These are phyloP conservation scores for Agaricus blazei DNA, from an alignment of 768 basidiomycete genomes.

Conservation along the genomic window DNA sequence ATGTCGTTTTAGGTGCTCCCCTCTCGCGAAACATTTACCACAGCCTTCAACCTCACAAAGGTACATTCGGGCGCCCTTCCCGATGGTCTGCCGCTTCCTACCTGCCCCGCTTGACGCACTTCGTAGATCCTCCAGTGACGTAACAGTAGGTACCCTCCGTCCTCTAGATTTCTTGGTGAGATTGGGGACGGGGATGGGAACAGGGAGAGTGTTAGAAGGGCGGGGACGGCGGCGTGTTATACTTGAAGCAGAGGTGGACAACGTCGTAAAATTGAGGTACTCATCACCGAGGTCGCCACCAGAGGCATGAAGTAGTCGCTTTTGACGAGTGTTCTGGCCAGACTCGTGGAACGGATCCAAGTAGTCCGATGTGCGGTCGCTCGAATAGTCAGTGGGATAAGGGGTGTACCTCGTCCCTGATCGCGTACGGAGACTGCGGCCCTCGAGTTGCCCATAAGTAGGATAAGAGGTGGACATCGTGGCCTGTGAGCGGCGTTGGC, in stretches of 20 bases:
- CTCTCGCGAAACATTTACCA: constrained; percentile 82
- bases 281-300: not conserved
- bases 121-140: constrained; percentile 29
- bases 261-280: constrained; percentile 4
- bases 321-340: not conserved
- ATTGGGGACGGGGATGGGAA: constrained; percentile 63
- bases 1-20: constrained; percentile 89
- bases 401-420: constrained; percentile 20
- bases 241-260: constrained; percentile 9
- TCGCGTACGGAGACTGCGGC: constrained; percentile 22
- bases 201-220: constrained; percentile 31
- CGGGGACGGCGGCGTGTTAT: constrained; percentile 16
- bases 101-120: constrained; percentile 28
- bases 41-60: constrained; percentile 78
- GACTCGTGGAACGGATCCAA: constrained; percentile 2
- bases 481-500: constrained; percentile 11
- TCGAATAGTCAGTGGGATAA: constrained; percentile 15
- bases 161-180: constrained; percentile 71
- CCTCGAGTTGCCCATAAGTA: constrained; percentile 3
- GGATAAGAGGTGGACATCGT: constrained; percentile 10
- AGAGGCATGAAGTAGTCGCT: constrained; percentile 3
- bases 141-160: constrained; percentile 54
- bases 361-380: not conserved
- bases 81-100: constrained; percentile 30
- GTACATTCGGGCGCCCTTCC: constrained; percentile 45